Base-by-base conservation (phyloP, 1,284 basidiomycete genomes). In the Fomes fomentarius region DNA sequence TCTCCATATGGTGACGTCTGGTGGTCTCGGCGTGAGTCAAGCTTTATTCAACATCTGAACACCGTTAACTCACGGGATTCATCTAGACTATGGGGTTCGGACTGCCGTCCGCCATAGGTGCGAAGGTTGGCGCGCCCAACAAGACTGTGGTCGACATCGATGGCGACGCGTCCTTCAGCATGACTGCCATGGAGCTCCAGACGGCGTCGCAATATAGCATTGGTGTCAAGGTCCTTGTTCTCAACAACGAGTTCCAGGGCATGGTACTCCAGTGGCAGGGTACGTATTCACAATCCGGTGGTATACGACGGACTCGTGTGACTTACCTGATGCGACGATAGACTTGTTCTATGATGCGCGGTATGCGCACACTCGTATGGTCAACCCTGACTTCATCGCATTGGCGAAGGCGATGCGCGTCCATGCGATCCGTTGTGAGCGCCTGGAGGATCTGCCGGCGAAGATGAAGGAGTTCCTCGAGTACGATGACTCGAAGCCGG, bases 241-340 rank as follows among this genome's bases (percentile, higher is more conserved):
- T 96, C 66, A 95, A 96, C 79, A 96, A 96, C 75, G 92, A 94
- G 71, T 96, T 94, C 83, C 93, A 96, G 73, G 96, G 96, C 52
- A 98, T 99, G 96, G 96, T 98, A 17, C 78, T 94, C 47, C 96
- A 99, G 78, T 98, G 96, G 96, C 96, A 98, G 81, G 91, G 89
- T 89, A 65, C 49, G 77, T 69, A n/a, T n/a, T n/a, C n/a, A n/a
- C n/a, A n/a, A n/a, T n/a, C n/a, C n/a, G n/a, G n/a, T n/a, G n/a
- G n/a, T n/a, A n/a, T n/a, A n/a, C n/a, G n/a, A n/a, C n/a, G n/a
- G n/a, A n/a, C n/a, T n/a, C n/a, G n/a, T n/a, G n/a, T n/a, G n/a
- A n/a, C 25, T 22, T 12, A 38, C 38, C 34, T 28, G 19, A 52
- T 15, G 30, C 17, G 37, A 47, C 21, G 10, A 30, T 62, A 88